Evolutionary conservation across 345 rosid species (phyloP), one percentile per base, ranked within the genome.

Genomic region (Syzygium aqueum): DNA sequence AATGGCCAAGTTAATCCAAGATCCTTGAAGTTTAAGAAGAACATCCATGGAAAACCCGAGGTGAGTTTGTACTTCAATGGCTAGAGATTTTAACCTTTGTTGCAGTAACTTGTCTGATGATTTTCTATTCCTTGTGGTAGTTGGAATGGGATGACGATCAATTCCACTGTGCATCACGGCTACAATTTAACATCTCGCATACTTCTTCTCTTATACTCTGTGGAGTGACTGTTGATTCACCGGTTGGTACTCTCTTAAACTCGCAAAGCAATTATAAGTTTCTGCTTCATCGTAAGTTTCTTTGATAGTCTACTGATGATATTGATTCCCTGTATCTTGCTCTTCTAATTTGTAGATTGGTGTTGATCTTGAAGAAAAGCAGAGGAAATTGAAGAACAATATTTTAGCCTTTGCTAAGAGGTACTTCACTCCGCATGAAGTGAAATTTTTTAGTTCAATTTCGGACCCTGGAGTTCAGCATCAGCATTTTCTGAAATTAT

Each of bases 11-110:
- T 87, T 10, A 86, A 94, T 94, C 97, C 99, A 65, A 86, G 91
- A 53, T 91, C 93, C 86, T 91, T 97, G 92, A 91, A 91, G 91
- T 97, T 97, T 89, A 90, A 89, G 90, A 96, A 92, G 93, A 97
- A 95, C 85, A 86, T 88, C 85, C 92, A 95, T 89, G 99, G 99
- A 89, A 97, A 97, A 89, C 99, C 99, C 87, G 97, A 97, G 98
- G 99, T 97, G 46, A 90, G 92, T 88, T 86, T 80, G 59, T 12
- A 23, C 28, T 77, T 28, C 13, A 52, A 65, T 82, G 56, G 77
- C 57, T 84, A 33, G 63, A 40, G 14, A 51, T 82, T 63, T 73
- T 85, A 30, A 23, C 49, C 49, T 84, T 25, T 30, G n/a, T 43
- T 43, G 65, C 22, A 4, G 33, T 51, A 46, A 85, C 86, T 84